Conservation (phyloP, 73 alveolate genomes). For the Halteria grandinella region DNA sequence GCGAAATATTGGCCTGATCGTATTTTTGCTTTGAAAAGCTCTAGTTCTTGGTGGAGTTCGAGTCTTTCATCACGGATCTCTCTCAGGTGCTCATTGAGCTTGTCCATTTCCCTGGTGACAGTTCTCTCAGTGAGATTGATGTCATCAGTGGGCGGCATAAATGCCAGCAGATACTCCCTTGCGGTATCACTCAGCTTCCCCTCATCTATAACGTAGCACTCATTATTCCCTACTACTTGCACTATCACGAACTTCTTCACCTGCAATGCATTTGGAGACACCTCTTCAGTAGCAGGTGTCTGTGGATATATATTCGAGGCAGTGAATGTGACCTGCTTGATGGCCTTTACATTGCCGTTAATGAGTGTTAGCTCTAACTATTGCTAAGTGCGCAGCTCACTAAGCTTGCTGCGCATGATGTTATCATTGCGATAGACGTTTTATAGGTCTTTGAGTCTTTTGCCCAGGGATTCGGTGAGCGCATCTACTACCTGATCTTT, state of each 20-base stretch:
- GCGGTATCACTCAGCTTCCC: conserved; percentile 7
- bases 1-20: neutral
- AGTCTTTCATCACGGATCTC: neutral
- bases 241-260: conserved; percentile 16
- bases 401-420: conserved; percentile 6
- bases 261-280: too few species aligned
- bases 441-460: conserved; percentile 14
- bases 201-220: conserved; percentile 40
- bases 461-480: conserved; percentile 25
- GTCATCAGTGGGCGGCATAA: conserved; percentile 4
- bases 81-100: conserved; percentile 4
- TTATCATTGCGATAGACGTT: neutral
- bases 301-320: too few species aligned
- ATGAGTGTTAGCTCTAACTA: conserved; percentile 2
- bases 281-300: too few species aligned
- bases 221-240: conserved; percentile 19
- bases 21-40: conserved; percentile 3
- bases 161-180: neutral
- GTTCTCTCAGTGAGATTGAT: conserved; percentile 6
- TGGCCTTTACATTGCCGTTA: conserved; percentile 9
- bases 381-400: conserved; percentile 30
- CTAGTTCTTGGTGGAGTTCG: neutral
- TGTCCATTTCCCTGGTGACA: conserved; percentile 17
- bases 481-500: conserved; percentile 26
- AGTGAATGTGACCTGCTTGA: conserved; percentile 13